Conservation (phyloP, 345 rosid species). For the Iberis pinnata region DNA sequence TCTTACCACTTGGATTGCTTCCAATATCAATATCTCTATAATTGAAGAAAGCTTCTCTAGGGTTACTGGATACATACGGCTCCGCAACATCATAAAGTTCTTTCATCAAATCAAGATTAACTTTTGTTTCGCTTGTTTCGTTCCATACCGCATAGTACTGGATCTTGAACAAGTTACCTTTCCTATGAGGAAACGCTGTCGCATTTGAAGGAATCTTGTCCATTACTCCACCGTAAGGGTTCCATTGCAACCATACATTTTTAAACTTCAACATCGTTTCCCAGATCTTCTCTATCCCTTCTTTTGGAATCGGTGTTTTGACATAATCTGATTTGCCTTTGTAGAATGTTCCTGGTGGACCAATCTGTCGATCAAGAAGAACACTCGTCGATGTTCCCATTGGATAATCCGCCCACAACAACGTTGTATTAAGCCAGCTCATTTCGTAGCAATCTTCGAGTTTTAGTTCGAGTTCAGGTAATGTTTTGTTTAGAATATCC, state of each 20-base stretch:
- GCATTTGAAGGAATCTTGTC: conserved; percentile 28
- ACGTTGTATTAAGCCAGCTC: conserved; percentile 36
- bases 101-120: conserved; percentile 25
- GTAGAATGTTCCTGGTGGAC: conserved; percentile 11
- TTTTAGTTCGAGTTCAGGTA: conserved; percentile 36
- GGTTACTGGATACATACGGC: conserved; percentile 39
- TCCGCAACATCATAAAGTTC: conserved; percentile 30
- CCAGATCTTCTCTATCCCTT: too few relatives aligned
- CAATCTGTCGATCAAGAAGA: conserved; percentile 23
- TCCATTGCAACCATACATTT: conserved; percentile 25
- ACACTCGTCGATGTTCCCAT: conserved; percentile 18
- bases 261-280: too few relatives aligned
- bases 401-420: conserved; percentile 23
- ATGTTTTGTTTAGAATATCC: conserved; percentile 13
- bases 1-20: not conserved
- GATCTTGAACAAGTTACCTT: conserved; percentile 38
- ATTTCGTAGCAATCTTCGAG: conserved; percentile 36
- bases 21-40: conserved; percentile 8
- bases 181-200: conserved; percentile 48
- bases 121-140: not conserved
- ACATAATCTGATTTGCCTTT: conserved; percentile 47
- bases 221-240: conserved; percentile 55
- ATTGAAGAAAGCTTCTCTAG: conserved; percentile 33
- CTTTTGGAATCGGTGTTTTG: conserved; percentile 18
- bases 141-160: conserved; percentile 32